Base-by-base conservation (phyloP, 306 rosid species). In the Cercis canadensis region DNA sequence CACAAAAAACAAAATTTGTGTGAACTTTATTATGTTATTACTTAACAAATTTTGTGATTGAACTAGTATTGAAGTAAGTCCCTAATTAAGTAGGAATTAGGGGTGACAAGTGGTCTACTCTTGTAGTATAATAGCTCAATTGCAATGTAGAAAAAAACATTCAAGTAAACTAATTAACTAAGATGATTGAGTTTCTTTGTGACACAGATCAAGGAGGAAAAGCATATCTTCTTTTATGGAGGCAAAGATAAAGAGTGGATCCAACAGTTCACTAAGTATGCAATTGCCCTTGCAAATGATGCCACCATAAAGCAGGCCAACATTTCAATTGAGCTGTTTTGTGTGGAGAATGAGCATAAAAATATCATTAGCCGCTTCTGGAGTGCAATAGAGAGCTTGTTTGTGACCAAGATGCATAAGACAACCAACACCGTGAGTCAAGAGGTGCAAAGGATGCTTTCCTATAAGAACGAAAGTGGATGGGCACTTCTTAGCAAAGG, bases 401-500 rank as follows among this genome's bases (percentile, higher is more conserved):
- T 89, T 53, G 70, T 80, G 44, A 82, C 87, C 0, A 87, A 84
- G 64, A 67, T 52, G 11, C 73, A 84, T 51, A 82, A 45, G 49
- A 63, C 75, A 11, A 66, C n/a, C 3, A 82, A 85, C 47, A 11
- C 33, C 0, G 85, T 81, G 47, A 81, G 85, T 0, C 72, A 77
- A 69, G 96, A 91, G 34, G 82, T 91, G 47, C 89, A 88, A 29
- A 82, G 81, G 54, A 62, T 90, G 74, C 78, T 90, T 8, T 81
- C 92, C 0, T 87, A 90, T 76, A 86, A 90, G 76, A 87, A 87
- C 17, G 96, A 87, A 29, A 79, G 75, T 0, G 92, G 92, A 7
- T 90, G 96, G 92, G 91, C 72, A 2, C 72, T 90, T 6, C 80
- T 90, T 0, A 80, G 72, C 64, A 86, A 83, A 17, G 97, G 97